Evolutionary conservation across 441 rosid genomes (phyloP).

Genomic region (Pelargonium myrrhifolium): DNA sequence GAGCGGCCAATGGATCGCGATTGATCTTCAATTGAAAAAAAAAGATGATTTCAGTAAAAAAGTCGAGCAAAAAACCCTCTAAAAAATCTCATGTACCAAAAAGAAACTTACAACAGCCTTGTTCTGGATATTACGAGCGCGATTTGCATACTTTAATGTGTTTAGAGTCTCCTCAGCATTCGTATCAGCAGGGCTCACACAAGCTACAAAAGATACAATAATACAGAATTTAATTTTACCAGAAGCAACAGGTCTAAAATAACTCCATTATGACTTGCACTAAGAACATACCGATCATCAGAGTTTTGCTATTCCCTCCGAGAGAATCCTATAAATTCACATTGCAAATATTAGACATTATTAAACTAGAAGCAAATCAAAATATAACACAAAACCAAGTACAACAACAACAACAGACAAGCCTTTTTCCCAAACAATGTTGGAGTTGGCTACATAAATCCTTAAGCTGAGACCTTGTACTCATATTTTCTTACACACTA

Average conservation of each 20-base stretch:
- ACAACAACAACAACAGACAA: neutral
- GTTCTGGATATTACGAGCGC: constrained; percentile 94
- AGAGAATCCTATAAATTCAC: constrained; percentile 65
- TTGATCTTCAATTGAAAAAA: constrained; percentile 45
- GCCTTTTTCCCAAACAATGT: neutral
- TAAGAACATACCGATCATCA: constrained; percentile 78
- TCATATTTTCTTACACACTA: neutral
- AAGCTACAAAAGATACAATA: constrained; percentile 42
- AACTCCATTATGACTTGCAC: constrained; percentile 9
- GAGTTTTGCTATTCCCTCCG: constrained; percentile 97
- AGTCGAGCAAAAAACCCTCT: neutral
- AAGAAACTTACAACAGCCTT: constrained; percentile 70
- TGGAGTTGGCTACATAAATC: neutral
- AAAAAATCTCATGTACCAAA: neutral
- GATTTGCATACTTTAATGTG: constrained; percentile 91
- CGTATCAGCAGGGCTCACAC: constrained; percentile 98
- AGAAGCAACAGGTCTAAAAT: constrained; percentile 4
- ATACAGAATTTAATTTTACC: neutral
- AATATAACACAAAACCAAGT: neutral
- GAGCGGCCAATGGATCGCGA: constrained; percentile 81
- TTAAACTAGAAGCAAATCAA: neutral
- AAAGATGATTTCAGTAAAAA: constrained; percentile 7
- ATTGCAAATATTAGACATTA: constrained; percentile 16
- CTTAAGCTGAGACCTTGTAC: neutral
- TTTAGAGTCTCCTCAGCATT: constrained; percentile 94